These are phyloP conservation scores for Microdochium nivale DNA, from an alignment of 2,329 filamentous ascomycete species.

Conservation along the genomic window DNA sequence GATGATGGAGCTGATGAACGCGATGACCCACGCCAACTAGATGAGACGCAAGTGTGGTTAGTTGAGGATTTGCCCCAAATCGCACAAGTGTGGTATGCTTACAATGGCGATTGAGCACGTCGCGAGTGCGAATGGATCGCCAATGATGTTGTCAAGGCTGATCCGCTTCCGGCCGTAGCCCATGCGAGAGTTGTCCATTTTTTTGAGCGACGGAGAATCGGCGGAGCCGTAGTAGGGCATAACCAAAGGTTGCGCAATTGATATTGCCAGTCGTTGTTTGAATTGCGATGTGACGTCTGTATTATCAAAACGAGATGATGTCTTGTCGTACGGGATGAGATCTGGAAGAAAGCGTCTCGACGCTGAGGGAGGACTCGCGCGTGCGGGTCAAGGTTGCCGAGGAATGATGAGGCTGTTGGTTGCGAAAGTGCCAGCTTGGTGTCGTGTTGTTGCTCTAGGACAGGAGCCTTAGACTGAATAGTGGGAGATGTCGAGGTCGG, in stretches of 20 bases:
- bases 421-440: neutral
- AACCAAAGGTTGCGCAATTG: constrained; percentile 27
- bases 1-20: constrained; percentile 79
- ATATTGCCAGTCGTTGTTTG: constrained; percentile 5
- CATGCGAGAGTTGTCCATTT: constrained; percentile 66
- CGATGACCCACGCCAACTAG: constrained; percentile 93
- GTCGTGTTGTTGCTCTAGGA: neutral
- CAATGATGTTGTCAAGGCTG: constrained; percentile 80
- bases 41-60: constrained; percentile 15
- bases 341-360: too few relatives aligned
- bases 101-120: constrained; percentile 89
- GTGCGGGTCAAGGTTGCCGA: neutral
- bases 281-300: constrained; percentile 6
- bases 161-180: constrained; percentile 51
- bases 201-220: constrained; percentile 64
- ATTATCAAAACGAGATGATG: neutral
- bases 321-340: too few relatives aligned
- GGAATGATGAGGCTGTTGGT: neutral
- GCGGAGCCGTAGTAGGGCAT: constrained; percentile 71
- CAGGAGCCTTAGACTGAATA: neutral
- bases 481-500: neutral
- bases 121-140: constrained; percentile 91
- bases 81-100: constrained; percentile 21
- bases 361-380: neutral
- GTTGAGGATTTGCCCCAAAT: neutral